Percentiles rank a stretch among this genome's conserved stretches.
phyloP scores from a whole-genome alignment of 2,329 filamentous ascomycete genomes.

The Fusarium buharicum region DNA sequence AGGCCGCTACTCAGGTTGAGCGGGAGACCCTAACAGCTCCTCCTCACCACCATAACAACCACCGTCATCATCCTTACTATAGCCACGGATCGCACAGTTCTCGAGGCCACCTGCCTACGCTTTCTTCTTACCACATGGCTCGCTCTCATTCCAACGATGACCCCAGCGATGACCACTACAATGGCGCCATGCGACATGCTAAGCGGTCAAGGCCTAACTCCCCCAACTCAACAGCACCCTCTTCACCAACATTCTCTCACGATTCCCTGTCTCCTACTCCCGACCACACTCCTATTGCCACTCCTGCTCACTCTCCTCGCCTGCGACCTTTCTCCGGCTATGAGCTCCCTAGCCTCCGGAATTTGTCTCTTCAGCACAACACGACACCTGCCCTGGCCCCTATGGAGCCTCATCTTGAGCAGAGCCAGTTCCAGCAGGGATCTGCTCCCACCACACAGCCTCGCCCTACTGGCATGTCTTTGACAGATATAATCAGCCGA shows the following conservation, averaged over 20 bases:
- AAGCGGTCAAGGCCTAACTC: conserved; percentile 95
- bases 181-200: conserved; percentile 72
- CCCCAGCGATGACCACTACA: conserved; percentile 79
- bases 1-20: conserved; percentile 70
- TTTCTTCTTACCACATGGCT: conserved; percentile 94
- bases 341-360: conserved; percentile 87
- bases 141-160: conserved; percentile 86
- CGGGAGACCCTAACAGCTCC: conserved; percentile 62
- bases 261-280: conserved; percentile 95
- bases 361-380: conserved; percentile 64
- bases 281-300: conserved; percentile 98
- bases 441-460: conserved; percentile 64
- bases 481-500: conserved; percentile 92
- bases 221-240: conserved; percentile 93
- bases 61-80: conserved; percentile 66
- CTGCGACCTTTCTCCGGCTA: conserved; percentile 80
- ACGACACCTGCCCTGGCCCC: conserved; percentile 67
- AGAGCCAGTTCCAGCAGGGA: conserved; percentile 53
- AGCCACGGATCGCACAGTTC: conserved; percentile 59
- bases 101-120: conserved; percentile 75
- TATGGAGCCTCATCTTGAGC: conserved; percentile 66
- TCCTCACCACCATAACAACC: conserved; percentile 54
- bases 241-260: conserved; percentile 95
- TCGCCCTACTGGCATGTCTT: conserved; percentile 75
- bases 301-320: conserved; percentile 92